A percentile compares a stretch with the other conserved stretches of the same genome.
phyloP scores from a whole-genome alignment of 208 protist genomes.

The Polymyxa betae region DNA sequence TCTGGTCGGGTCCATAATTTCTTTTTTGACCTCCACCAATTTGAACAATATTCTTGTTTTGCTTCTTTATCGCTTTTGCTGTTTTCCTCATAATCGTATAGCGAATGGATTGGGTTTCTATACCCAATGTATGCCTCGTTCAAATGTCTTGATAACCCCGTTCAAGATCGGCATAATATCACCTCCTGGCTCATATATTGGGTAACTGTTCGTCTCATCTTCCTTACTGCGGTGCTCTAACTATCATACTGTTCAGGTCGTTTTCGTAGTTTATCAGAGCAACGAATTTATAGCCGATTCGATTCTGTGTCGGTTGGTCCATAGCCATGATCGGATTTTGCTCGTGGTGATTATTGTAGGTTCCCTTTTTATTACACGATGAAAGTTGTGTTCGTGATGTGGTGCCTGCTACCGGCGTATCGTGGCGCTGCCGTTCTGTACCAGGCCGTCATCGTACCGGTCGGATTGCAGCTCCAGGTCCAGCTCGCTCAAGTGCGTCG shows the following conservation, averaged over 20 bases:
- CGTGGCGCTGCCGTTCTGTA: not conserved
- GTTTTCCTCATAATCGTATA: no score
- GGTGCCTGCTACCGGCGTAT: conserved; percentile 15
- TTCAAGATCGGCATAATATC: not conserved
- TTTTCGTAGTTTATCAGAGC: not conserved
- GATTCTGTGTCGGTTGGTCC: not conserved
- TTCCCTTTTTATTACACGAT: conserved; percentile 44
- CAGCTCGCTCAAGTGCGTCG: not conserved
- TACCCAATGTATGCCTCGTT: conserved; percentile 45
- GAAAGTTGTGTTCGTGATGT: conserved; percentile 47
- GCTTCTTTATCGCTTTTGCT: no score
- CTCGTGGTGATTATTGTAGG: conserved; percentile 11
- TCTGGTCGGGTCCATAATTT: not conserved
- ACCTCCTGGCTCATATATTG: conserved; percentile 19
- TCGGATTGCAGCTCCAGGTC: not conserved
- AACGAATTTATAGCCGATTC: conserved; percentile 28
- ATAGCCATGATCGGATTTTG: not conserved
- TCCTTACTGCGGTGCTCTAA: not conserved
- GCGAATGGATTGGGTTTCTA: conserved; percentile 35
- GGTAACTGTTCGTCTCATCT: not conserved
- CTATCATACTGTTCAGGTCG: not conserved
- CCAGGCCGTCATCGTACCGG: not conserved
- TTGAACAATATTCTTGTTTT: not conserved
- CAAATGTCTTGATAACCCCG: not conserved
- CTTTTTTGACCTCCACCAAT: not conserved